Conservation (phyloP, 202 grass and related monocot genomes). For the Schoenoplectus tabernaemontani region DNA sequence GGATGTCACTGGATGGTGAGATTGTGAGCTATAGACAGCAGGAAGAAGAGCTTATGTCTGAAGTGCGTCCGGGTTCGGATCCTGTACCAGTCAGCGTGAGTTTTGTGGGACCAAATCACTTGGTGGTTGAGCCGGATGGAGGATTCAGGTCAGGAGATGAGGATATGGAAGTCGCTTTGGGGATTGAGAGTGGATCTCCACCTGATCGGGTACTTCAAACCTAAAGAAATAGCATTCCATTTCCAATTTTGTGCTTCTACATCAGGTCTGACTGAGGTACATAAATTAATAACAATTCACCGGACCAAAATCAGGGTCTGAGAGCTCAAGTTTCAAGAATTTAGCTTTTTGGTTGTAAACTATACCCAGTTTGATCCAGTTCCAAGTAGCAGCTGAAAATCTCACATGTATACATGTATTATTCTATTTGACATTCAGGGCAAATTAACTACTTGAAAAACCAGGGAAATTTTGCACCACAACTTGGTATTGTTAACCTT, state of each 20-base stretch:
- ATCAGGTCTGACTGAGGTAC: slow-evolving; percentile 4
- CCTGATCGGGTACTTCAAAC: slow-evolving; percentile 40
- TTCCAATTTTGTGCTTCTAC: slow-evolving; percentile 12
- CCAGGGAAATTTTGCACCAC: not conserved
- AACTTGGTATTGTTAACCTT: not conserved
- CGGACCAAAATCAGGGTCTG: not conserved
- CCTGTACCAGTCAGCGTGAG: slow-evolving; percentile 49
- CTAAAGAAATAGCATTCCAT: slow-evolving; percentile 7
- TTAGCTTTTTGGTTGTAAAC: not conserved
- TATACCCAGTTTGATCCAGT: not conserved
- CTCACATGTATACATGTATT: not conserved
- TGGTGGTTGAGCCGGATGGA: slow-evolving; percentile 45
- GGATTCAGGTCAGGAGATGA: slow-evolving; percentile 23
- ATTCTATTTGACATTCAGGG: not conserved
- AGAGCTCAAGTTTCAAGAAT: not conserved
- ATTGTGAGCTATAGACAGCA: slow-evolving; percentile 35
- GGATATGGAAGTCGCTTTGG: slow-evolving; percentile 26
- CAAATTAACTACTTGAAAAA: not conserved
- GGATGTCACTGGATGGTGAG: slow-evolving; percentile 42
- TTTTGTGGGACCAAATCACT: slow-evolving; percentile 62
- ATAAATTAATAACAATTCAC: slow-evolving; percentile 8
- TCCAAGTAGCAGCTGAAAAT: not conserved
- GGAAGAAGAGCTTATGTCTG: not conserved
- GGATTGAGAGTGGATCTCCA: slow-evolving; percentile 46
- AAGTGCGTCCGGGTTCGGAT: slow-evolving; percentile 14